Base-by-base conservation (phyloP, 352 stramenopile genomes). In the Phytophthora melonis region DNA sequence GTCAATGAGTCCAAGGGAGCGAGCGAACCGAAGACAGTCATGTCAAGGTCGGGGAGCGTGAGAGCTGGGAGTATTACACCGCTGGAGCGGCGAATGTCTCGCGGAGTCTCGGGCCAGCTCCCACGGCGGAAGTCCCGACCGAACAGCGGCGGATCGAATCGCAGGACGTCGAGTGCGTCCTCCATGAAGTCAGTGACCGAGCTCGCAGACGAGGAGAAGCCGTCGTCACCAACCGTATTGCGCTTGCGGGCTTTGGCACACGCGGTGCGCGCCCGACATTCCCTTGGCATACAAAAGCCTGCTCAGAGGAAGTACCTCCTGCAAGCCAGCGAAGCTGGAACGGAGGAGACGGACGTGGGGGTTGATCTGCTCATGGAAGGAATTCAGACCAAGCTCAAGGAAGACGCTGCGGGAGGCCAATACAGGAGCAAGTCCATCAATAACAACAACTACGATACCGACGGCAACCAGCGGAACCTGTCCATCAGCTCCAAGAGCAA, bases 251-350 rank as follows among this genome's bases (percentile, higher is more conserved):
- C 87, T 10, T 60, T 93, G 1, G 84, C 83, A 0, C 83, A 80
- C 21, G 85, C 82, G 2, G 79, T 93, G 5, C 80, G 84, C 8
- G 87, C 87, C 5, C 82, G 74, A 16, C 84, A 92, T 27, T 76
- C 73, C 11, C 72, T 93, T 3, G 83, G 82, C 3, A 78, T 78
- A 1, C 68, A 84, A 19, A 58, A 53, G 27, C 68, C 72, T 54
- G 62, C 68, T 25, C 52, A 72, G 34, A 39, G 62, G 19, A 89
- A 88, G 34, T 92, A 90, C 57, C 27, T 82, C 2, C 55, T 84
- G 2, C 77, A 79, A 16, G 59, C 70, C 3, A 77, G 72, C 61
- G 74, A 90, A 47, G 84, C 80, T 25, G 79, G 74, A 1, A 78
- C 73, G 0, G 75, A 78, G 1, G 81, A 84, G 18, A 82, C 83